These are phyloP conservation scores for Sporothrix luriei DNA, from an alignment of 2,329 filamentous ascomycete species.

Conservation along the genomic window DNA sequence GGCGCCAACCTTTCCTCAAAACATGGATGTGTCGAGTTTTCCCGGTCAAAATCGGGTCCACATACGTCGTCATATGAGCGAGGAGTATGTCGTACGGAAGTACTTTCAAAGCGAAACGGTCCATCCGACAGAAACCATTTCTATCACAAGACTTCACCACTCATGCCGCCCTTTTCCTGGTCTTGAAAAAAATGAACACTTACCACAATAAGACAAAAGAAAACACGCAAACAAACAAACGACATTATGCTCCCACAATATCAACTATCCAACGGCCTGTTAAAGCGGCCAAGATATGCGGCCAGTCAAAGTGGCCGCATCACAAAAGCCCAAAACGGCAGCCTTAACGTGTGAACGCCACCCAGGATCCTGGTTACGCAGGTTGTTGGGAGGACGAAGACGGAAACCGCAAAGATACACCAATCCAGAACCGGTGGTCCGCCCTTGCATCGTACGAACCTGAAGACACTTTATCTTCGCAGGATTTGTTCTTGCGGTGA, in stretches of 20 bases:
- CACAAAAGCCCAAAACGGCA: not conserved
- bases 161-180: not conserved
- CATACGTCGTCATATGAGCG: not conserved
- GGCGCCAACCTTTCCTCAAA: slow-evolving; percentile 1
- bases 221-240: slow-evolving; percentile 21
- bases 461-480: not conserved
- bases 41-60: not conserved
- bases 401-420: not conserved
- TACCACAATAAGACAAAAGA: slow-evolving; percentile 18
- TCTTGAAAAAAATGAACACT: not conserved
- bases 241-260: not conserved
- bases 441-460: not conserved
- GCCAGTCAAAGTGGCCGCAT: slow-evolving; percentile 22
- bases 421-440: slow-evolving; percentile 17
- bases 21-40: slow-evolving; percentile 14
- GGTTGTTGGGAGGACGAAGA: slow-evolving; percentile 1
- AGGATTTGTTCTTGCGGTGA: not conserved
- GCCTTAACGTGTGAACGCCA: slow-evolving; percentile 4
- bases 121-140: not conserved
- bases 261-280: slow-evolving; percentile 10
- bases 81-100: not conserved
- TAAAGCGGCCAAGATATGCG: not conserved
- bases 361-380: slow-evolving; percentile 16
- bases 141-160: not conserved
- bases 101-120: not conserved